Evolutionary conservation across 106 monocot genomes (phyloP).

Genomic region (Acorus calamus): DNA sequence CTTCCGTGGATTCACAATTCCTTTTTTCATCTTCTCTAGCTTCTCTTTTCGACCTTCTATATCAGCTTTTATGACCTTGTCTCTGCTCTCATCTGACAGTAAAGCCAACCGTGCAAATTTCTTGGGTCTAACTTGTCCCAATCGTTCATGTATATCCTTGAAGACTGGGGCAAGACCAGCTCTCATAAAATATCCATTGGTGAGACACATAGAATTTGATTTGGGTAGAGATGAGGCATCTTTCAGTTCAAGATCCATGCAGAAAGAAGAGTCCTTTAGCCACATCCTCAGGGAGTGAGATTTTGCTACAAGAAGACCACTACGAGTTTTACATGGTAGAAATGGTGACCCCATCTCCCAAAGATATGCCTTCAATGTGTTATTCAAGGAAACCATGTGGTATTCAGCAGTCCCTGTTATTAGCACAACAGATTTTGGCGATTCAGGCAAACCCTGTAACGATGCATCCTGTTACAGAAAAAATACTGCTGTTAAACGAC

Average conservation of each 20-base stretch:
- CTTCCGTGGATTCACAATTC: conserved; percentile 45
- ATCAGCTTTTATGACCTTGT: conserved; percentile 65
- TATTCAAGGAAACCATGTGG: conserved; percentile 77
- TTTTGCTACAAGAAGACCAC: conserved; percentile 78
- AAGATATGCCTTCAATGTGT: conserved; percentile 75
- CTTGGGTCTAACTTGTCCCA: conserved; percentile 70
- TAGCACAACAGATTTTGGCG: conserved; percentile 87
- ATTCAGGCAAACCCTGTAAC: conserved; percentile 79
- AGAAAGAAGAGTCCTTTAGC: conserved; percentile 92
- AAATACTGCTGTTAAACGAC: conserved; percentile 4
- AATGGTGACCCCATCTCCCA: conserved; percentile 99
- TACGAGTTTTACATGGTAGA: conserved; percentile 73
- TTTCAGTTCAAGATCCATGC: conserved; percentile 88
- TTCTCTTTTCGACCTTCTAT: conserved; percentile 68
- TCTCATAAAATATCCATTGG: conserved; percentile 91
- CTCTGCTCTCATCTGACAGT: conserved; percentile 75
- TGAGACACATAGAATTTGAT: conserved; percentile 69
- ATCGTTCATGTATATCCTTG: conserved; percentile 69
- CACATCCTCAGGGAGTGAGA: conserved; percentile 97
- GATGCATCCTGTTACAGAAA: conserved; percentile 72
- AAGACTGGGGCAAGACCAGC: conserved; percentile 76
- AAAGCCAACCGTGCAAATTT: conserved; percentile 87
- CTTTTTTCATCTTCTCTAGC: conserved; percentile 54
- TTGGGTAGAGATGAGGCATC: conserved; percentile 55
- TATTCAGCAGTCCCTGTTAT: conserved; percentile 88